These are phyloP conservation scores for Salix exigua DNA, from an alignment of 345 rosid species.

Conservation along the genomic window DNA sequence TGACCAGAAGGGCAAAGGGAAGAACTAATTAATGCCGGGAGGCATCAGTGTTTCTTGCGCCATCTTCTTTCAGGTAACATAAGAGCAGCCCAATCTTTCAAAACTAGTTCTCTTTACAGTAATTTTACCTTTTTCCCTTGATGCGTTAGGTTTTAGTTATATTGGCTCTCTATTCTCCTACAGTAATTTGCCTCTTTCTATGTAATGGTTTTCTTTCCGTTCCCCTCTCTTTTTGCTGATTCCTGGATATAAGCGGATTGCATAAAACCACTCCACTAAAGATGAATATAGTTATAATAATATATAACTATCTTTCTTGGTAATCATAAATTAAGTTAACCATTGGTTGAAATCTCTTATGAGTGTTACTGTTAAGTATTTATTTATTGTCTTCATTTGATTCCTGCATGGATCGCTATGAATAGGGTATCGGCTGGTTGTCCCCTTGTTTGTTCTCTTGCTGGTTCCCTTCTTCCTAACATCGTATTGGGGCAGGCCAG, in stretches of 20 bases:
- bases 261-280: conserved; percentile 12
- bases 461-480: conserved; percentile 74
- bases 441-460: conserved; percentile 64
- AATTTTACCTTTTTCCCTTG: neutral
- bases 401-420: conserved; percentile 41
- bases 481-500: conserved; percentile 33
- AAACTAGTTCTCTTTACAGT: neutral
- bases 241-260: conserved; percentile 31
- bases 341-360: conserved; percentile 30
- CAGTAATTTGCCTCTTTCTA: neutral
- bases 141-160: neutral
- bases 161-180: neutral
- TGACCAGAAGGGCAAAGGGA: conserved; percentile 80
- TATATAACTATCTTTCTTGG: conserved; percentile 32
- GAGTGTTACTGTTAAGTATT: conserved; percentile 10
- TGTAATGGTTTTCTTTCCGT: neutral
- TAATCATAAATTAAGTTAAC: conserved; percentile 33
- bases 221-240: neutral
- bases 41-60: conserved; percentile 8
- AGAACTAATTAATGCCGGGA: conserved; percentile 45
- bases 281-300: conserved; percentile 4
- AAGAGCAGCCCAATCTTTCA: neutral
- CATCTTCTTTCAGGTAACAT: conserved; percentile 49
- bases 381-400: conserved; percentile 12
- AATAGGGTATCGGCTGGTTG: conserved; percentile 49